Percentiles rank a stretch among this genome's conserved stretches.
Conservation (phyloP, 148 eudicot genomes). For the Suaeda aralocaspica region DNA sequence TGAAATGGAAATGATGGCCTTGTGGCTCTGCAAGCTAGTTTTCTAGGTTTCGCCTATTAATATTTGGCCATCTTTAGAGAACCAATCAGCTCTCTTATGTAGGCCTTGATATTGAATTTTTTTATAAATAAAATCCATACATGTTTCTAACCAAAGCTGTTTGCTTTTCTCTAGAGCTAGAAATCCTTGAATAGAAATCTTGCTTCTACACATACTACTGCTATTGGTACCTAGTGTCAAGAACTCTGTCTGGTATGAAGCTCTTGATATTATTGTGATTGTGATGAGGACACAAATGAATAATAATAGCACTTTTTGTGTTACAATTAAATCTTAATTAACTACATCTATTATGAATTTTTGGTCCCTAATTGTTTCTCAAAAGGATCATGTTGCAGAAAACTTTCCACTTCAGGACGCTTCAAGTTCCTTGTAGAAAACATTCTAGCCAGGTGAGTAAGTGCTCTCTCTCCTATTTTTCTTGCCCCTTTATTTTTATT, state of each 20-base stretch:
- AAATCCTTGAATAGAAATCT: neutral
- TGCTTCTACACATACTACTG: neutral
- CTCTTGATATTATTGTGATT: neutral
- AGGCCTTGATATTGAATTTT: neutral
- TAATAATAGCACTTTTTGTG: neutral
- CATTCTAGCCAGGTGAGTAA: neutral
- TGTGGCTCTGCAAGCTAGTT: neutral
- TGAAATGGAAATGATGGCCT: neutral
- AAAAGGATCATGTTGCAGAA: neutral
- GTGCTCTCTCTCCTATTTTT: neutral
- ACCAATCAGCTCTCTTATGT: neutral
- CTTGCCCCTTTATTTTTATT: neutral
- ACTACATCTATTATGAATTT: neutral
- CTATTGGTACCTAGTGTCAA: too few species aligned
- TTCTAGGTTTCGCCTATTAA: neutral
- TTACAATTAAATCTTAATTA: neutral
- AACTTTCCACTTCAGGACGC: neutral
- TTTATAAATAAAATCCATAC: neutral
- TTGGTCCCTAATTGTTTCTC: neutral
- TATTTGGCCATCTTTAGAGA: neutral
- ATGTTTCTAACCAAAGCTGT: neutral
- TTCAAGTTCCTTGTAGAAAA: neutral
- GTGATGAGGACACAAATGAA: neutral
- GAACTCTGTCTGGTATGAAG: too few species aligned
- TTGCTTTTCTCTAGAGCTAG: neutral